phyloP scores from a whole-genome alignment of 495 filamentous ascomycete genomes.

The Sordaria brevicollis region DNA sequence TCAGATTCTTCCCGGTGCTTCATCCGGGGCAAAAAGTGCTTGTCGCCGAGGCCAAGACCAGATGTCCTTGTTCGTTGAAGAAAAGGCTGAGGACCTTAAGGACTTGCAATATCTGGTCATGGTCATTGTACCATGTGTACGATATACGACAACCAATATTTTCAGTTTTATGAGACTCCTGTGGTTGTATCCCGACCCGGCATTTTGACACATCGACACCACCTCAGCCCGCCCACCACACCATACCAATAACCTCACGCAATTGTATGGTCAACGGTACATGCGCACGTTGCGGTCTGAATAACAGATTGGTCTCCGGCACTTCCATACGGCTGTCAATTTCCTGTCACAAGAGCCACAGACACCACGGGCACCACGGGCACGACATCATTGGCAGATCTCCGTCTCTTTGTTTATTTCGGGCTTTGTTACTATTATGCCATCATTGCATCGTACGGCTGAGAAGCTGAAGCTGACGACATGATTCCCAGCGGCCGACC shows the following conservation, averaged over 20 bases:
- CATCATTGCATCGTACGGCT: not conserved
- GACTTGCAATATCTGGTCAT: not conserved
- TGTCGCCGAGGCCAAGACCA: not conserved
- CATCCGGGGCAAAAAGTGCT: not conserved
- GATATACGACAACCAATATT: no score
- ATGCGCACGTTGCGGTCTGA: not conserved
- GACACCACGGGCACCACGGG: not conserved
- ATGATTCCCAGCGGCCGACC: not conserved
- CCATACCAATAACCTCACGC: not conserved
- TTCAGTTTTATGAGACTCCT: not conserved
- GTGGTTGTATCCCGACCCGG: not conserved
- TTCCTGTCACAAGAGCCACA: not conserved
- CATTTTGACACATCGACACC: not conserved
- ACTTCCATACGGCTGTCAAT: not conserved
- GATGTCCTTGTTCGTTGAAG: not conserved
- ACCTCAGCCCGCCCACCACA: not conserved
- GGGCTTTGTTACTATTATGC: not conserved
- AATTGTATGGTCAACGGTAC: no score
- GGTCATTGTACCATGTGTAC: not conserved
- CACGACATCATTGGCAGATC: not conserved
- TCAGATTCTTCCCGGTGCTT: not conserved
- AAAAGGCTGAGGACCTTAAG: not conserved
- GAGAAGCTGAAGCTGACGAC: not conserved
- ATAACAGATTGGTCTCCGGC: not conserved
- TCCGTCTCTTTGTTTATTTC: not conserved